Percentiles rank a stretch among this genome's conserved stretches.
Conservation (phyloP, 2,329 filamentous ascomycete species). For the Cladosporium oxysporum region DNA sequence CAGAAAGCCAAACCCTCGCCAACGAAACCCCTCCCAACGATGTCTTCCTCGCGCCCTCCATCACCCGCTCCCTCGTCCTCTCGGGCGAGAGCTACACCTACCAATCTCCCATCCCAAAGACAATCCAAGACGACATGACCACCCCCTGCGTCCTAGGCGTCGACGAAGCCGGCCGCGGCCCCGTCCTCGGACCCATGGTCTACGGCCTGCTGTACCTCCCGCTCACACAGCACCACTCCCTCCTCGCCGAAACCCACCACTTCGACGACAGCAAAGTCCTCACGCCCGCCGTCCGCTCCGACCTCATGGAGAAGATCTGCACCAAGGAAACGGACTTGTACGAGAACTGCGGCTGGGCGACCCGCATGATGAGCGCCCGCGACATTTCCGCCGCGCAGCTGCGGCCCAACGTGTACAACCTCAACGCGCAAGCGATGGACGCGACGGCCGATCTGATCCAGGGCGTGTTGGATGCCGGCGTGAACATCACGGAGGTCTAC, state of each 20-base stretch:
- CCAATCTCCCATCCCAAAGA: slow-evolving; percentile 46
- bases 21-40: slow-evolving; percentile 37
- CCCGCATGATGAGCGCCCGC: slow-evolving; percentile 75
- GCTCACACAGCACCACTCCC: slow-evolving; percentile 64
- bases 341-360: slow-evolving; percentile 78
- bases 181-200: slow-evolving; percentile 76
- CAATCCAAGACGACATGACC: slow-evolving; percentile 39
- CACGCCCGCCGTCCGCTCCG: slow-evolving; percentile 73
- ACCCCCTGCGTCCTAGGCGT: slow-evolving; percentile 79
- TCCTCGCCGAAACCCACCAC: slow-evolving; percentile 76
- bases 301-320: slow-evolving; percentile 72
- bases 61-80: slow-evolving; percentile 42
- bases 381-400: slow-evolving; percentile 83
- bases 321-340: slow-evolving; percentile 60
- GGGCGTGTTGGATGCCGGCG: slow-evolving; percentile 71
- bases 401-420: slow-evolving; percentile 70
- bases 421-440: slow-evolving; percentile 95
- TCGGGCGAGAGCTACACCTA: slow-evolving; percentile 51
- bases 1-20: slow-evolving; percentile 34
- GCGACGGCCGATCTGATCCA: slow-evolving; percentile 82
- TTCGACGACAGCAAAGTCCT: slow-evolving; percentile 97
- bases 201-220: slow-evolving; percentile 72
- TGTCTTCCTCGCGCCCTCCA: slow-evolving; percentile 52
- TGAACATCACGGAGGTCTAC: slow-evolving; percentile 86
- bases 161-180: slow-evolving; percentile 90